Percentiles rank a stretch among this genome's conserved stretches.
Conservation (phyloP, 257 asterid genomes). For the Plantago elongata region DNA sequence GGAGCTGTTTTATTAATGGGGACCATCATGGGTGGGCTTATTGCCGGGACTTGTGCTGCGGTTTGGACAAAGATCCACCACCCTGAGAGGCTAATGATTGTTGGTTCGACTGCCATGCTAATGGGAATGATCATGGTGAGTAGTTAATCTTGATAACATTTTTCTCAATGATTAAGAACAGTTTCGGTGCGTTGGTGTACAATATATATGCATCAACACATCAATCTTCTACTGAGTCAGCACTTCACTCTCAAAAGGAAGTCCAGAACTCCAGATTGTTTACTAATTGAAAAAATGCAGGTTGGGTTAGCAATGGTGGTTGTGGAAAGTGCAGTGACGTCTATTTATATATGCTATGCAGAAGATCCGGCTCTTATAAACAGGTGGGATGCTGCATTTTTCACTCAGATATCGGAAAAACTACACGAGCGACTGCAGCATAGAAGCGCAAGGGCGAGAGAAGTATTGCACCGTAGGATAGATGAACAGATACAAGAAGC, state of each 20-base stretch:
- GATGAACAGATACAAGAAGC: conserved; percentile 49
- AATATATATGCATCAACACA: too few species aligned
- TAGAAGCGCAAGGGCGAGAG: conserved; percentile 76
- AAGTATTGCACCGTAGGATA: conserved; percentile 47
- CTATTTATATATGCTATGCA: conserved; percentile 84
- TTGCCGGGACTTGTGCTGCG: conserved; percentile 81
- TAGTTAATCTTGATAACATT: background rate
- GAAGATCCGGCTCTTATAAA: conserved; percentile 80
- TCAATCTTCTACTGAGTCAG: too few species aligned
- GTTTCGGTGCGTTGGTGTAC: too few species aligned
- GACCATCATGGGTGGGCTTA: conserved; percentile 77
- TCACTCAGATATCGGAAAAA: conserved; percentile 66
- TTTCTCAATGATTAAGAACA: too few species aligned
- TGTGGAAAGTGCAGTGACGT: conserved; percentile 95
- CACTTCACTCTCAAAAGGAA: background rate
- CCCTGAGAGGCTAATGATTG: conserved; percentile 78
- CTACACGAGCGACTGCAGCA: conserved; percentile 90
- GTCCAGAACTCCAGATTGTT: background rate
- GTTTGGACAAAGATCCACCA: conserved; percentile 70
- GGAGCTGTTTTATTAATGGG: conserved; percentile 96
- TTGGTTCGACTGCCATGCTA: conserved; percentile 86
- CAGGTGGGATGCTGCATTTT: conserved; percentile 81
- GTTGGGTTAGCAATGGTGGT: conserved; percentile 92
- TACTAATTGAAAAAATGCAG: conserved; percentile 28
- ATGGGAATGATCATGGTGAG: conserved; percentile 98